Evolutionary conservation across 192 early-diverging fungal genomes (phyloP), one percentile per base, ranked within the genome.

Genomic region (Powellomyces hirtus): DNA sequence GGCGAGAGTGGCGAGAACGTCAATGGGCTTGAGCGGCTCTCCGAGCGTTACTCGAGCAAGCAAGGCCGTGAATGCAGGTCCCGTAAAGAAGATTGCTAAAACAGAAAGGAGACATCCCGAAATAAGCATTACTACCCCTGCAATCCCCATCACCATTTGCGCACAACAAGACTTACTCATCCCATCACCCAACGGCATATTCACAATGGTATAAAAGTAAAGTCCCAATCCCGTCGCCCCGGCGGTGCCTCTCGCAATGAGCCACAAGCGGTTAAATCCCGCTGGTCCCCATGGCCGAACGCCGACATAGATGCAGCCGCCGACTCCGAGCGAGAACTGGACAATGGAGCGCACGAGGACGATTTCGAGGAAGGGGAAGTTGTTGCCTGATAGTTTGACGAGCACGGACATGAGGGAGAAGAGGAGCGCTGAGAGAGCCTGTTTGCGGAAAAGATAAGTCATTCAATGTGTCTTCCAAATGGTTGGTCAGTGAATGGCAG

Each of bases 21-120:
- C 90, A 36, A 89, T 72, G 0, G 49, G 38, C 2, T 79, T 84
- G 62, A 91, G 89, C 0, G 83, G 77, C 62, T 93, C 91, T 22
- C 79, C 77, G 0, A 93, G 73, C 44, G 79, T 76, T 55, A 84
- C 42, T 40, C 77, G 62, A 0, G 86, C 91, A 55, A 90, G 70
- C 26, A 93, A 68, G 0, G 90, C 87, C 18, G 89, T 91, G 67
- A 93, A 89, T n/a, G 84, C 83, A 2, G 91, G 90, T 11, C 83
- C 84, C 5, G 88, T 84, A 65, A 91, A 93, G 62, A 91, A 93
- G 8, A 91, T 74, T 2, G 89, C 89, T 57, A 51, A 26, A 16
- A 8, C 10, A 49, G 46, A 49, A 49, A 31, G 3, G 16, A 27
- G 36, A 49, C 5, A 24, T n/a, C n/a, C n/a, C n/a, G 14, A 49